Percentiles rank a stretch among this genome's conserved stretches.
Conservation (phyloP, 352 stramenopile species). For the Phytophthora melonis region DNA sequence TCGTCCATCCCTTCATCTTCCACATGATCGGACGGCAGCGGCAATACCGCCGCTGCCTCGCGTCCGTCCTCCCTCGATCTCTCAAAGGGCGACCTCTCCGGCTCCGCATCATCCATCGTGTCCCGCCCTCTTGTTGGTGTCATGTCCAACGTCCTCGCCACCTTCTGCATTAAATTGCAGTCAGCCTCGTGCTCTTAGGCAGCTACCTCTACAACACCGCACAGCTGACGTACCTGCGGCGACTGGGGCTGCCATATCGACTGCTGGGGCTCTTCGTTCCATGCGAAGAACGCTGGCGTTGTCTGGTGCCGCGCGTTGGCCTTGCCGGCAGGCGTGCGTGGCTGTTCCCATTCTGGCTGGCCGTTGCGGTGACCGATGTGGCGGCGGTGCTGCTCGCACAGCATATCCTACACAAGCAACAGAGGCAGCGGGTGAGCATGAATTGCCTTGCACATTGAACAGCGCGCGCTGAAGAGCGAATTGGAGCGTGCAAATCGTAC, state of each 20-base stretch:
- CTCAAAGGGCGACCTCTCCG: slow-evolving; percentile 16
- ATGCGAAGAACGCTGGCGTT: slow-evolving; percentile 64
- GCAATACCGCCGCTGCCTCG: background rate
- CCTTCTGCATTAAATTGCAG: slow-evolving; percentile 21
- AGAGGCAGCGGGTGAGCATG: background rate
- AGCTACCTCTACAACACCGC: background rate
- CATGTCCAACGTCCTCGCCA: slow-evolving; percentile 39
- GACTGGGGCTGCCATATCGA: slow-evolving; percentile 24
- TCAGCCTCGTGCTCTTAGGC: background rate
- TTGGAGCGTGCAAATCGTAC: slow-evolving; percentile 30
- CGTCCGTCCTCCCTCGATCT: background rate
- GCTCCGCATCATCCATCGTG: background rate
- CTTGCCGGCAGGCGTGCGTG: slow-evolving; percentile 49
- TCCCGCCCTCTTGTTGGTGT: slow-evolving; percentile 13
- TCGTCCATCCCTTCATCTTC: slow-evolving; percentile 14
- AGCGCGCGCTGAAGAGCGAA: background rate
- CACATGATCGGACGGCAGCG: background rate
- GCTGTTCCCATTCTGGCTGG: slow-evolving; percentile 55
- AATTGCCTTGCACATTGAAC: slow-evolving; percentile 6
- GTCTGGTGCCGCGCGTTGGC: slow-evolving; percentile 24
- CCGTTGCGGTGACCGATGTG: slow-evolving; percentile 58
- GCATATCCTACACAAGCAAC: slow-evolving; percentile 39
- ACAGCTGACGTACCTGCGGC: slow-evolving; percentile 22
- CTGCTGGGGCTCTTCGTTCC: slow-evolving; percentile 36
- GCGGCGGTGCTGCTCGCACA: slow-evolving; percentile 64